These are phyloP conservation scores for Epichloe brachyelytri DNA, from an alignment of 2,329 filamentous ascomycete species.

Conservation along the genomic window DNA sequence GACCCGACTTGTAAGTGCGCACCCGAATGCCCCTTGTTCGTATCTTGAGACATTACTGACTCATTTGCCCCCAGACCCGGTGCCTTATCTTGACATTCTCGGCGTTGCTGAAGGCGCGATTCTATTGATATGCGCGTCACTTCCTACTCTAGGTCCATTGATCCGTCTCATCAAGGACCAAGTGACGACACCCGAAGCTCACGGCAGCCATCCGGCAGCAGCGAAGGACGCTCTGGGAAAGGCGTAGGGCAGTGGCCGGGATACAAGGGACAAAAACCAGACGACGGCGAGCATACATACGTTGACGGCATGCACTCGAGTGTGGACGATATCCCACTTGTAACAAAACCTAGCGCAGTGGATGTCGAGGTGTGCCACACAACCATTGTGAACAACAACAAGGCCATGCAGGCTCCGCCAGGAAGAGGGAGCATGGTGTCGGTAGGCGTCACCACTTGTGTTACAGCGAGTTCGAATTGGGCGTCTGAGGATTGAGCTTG, in stretches of 20 bases:
- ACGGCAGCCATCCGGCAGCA: slow-evolving; percentile 4
- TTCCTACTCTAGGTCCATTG: slow-evolving; percentile 13
- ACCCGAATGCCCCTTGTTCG: background rate
- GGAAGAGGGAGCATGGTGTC: background rate
- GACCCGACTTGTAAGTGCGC: slow-evolving; percentile 13
- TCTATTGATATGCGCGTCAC: slow-evolving; percentile 13
- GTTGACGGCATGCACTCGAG: slow-evolving; percentile 10
- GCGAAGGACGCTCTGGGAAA: background rate
- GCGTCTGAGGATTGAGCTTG: background rate
- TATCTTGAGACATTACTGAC: background rate
- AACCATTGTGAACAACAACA: background rate
- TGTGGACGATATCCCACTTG: slow-evolving; percentile 15
- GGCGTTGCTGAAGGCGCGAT: slow-evolving; percentile 14
- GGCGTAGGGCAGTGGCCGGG: slow-evolving; percentile 7
- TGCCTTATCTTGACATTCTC: slow-evolving; percentile 14
- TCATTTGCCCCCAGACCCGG: slow-evolving; percentile 6
- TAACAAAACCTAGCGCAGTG: background rate
- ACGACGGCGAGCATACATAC: slow-evolving; percentile 10
- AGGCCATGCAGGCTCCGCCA: background rate
- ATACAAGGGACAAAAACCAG: slow-evolving; percentile 5
- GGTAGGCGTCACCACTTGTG: background rate
- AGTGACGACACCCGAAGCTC: slow-evolving; percentile 4
- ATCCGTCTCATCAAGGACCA: slow-evolving; percentile 10
- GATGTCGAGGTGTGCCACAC: background rate
- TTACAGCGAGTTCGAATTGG: no score